Base-by-base conservation (phyloP, 2,329 filamentous ascomycete species). In the Claviceps purpurea region DNA sequence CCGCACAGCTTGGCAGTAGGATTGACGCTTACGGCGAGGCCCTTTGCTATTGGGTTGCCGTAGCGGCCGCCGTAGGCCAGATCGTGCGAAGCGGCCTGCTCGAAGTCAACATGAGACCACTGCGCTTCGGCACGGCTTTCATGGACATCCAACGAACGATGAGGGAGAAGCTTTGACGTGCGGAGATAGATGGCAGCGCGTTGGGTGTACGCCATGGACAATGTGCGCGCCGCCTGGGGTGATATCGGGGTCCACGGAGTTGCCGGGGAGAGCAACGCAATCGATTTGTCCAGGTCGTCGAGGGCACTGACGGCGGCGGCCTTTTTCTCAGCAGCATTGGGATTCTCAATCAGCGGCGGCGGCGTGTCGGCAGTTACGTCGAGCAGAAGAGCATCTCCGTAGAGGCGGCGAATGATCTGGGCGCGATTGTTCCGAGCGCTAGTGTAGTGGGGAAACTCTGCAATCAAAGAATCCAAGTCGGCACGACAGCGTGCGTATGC, bases 361-460 rank as follows among this genome's bases (percentile, higher is more conserved):
- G 67, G 61, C 49, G 62, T 66, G 46, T 65, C 64, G 0, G 62
- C 61, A 14, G 66, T 67, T 24, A 68, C 62, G 24, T 64, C 59
- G 39, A 81, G 64, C 22, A 84, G 66, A 61, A 82, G 71, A 2
- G 70, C 68, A 60, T 85, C 81, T 11, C 82, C 82, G 56, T 84
- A 81, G 52, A 81, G 66, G 47, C 83, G 71, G 22, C 84, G 70
- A 34, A 77, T 59, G 8, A 83, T 74, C 64, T 90, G 87, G 2
- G 83, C 86, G 49, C 85, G 76, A 65, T 91, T 90, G 63, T 89
- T 85, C 53, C 80, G 77, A 5, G 81, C 84, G 56, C 83, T 87
- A 22, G 85, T 84, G 65, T 90, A 90, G 37, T 70, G 66, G 3
- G 85, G 83, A 50, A 79, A 64, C 24, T 76, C 66, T 2, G 69